phyloP scores from a whole-genome alignment of 2,329 filamentous ascomycete species.

The Hymenoscyphus infarciens region DNA sequence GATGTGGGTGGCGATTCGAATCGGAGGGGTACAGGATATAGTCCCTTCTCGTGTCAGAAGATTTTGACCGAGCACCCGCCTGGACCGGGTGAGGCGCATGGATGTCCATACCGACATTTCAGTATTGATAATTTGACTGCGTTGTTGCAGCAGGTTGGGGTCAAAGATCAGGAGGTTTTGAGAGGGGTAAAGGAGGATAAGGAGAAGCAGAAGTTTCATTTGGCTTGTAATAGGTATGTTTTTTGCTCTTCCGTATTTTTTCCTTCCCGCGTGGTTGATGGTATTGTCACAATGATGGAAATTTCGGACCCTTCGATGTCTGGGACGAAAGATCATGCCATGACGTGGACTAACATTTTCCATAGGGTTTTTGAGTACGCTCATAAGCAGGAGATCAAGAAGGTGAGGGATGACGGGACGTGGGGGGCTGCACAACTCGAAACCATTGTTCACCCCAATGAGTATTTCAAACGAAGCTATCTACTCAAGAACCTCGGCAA shows the following conservation, averaged over 20 bases:
- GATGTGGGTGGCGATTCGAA: conserved; percentile 93
- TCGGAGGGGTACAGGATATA: conserved; percentile 80
- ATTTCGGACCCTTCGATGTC: neutral
- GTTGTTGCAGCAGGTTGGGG: conserved; percentile 73
- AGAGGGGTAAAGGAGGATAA: conserved; percentile 86
- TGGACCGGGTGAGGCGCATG: conserved; percentile 82
- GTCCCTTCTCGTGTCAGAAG: conserved; percentile 91
- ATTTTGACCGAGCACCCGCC: conserved; percentile 87
- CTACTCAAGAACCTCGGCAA: conserved; percentile 71
- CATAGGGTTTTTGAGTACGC: conserved; percentile 78
- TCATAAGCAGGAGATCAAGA: conserved; percentile 75
- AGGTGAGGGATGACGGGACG: conserved; percentile 69
- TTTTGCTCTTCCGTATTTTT: neutral
- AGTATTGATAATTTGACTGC: conserved; percentile 78
- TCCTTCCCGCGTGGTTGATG: neutral
- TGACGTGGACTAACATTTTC: neutral
- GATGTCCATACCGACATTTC: conserved; percentile 96
- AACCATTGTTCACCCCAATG: conserved; percentile 95
- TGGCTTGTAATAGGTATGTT: conserved; percentile 82
- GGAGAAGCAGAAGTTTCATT: conserved; percentile 82
- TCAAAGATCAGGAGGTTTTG: conserved; percentile 73
- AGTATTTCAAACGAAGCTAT: conserved; percentile 95
- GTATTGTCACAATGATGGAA: neutral
- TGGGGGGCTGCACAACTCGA: conserved; percentile 77
- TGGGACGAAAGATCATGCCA: neutral